Evolutionary conservation across 495 filamentous ascomycete species (phyloP).

Genomic region (Aspergillus sparsus): DNA sequence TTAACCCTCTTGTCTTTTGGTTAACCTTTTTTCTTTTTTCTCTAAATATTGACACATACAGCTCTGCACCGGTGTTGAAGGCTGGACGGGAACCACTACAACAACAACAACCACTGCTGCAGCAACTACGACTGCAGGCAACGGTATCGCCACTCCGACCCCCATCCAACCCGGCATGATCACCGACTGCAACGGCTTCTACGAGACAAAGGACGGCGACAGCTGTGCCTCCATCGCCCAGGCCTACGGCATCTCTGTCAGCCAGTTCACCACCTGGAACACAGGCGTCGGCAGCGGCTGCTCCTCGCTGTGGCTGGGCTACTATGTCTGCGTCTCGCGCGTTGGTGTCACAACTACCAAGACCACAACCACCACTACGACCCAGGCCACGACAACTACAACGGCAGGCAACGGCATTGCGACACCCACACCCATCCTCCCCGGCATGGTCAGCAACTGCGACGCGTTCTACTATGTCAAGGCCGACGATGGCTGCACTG

Average conservation of each 20-base stretch:
- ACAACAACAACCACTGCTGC: conserved; percentile 12
- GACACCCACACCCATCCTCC: neutral
- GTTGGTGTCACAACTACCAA: conserved; percentile 1
- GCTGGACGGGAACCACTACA: neutral
- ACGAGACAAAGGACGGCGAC: conserved; percentile 26
- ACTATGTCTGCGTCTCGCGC: no score
- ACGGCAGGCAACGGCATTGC: neutral
- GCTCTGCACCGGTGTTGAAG: conserved; percentile 7
- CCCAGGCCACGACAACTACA: neutral
- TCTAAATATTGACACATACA: neutral
- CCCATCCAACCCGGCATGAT: conserved; percentile 18
- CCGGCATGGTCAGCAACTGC: conserved; percentile 4
- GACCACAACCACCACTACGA: conserved; percentile 7
- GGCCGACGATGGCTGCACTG: conserved; percentile 4
- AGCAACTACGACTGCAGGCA: neutral
- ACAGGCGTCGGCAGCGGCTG: no score
- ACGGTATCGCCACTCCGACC: neutral
- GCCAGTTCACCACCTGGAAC: neutral
- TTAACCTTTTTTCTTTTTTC: neutral
- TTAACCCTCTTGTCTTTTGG: neutral
- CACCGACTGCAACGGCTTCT: conserved; percentile 25
- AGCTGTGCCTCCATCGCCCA: conserved; percentile 27
- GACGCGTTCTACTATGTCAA: conserved; percentile 7
- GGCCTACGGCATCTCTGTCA: conserved; percentile 18
- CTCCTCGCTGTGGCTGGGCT: no score